Percentiles rank a stretch among this genome's conserved stretches.
Evolutionary conservation across 148 eudicot species (phyloP).

Genomic region (Persicaria tinctoria): DNA sequence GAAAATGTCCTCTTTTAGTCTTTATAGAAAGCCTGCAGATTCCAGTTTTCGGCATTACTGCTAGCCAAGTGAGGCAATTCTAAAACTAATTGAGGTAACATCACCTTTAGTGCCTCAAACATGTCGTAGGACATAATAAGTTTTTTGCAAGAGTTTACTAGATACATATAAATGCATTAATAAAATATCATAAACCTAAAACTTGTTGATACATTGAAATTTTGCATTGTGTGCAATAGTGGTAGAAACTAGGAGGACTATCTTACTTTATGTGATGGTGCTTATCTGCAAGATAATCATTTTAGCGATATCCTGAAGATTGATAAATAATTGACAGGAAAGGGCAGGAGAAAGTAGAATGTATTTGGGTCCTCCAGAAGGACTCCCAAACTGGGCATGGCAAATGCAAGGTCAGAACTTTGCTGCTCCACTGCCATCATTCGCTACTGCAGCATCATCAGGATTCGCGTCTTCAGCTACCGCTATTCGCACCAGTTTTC

Average conservation of each 20-base stretch:
- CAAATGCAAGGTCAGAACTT: conserved; percentile 25
- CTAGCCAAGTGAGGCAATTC: background rate
- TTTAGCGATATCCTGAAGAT: background rate
- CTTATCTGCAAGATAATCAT: background rate
- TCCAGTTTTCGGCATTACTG: background rate
- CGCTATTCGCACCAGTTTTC: conserved; percentile 18
- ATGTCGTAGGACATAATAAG: background rate
- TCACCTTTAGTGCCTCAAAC: background rate
- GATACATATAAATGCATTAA: background rate
- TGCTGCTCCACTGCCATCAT: conserved; percentile 30
- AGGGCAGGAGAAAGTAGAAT: conserved; percentile 15
- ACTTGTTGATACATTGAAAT: conserved; percentile 1
- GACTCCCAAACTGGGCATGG: conserved; percentile 29
- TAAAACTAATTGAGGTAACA: background rate
- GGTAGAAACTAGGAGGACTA: background rate
- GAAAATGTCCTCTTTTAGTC: background rate
- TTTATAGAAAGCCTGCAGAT: background rate
- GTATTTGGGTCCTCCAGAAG: conserved; percentile 17
- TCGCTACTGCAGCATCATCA: conserved; percentile 86
- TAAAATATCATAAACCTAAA: background rate
- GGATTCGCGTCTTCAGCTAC: conserved; percentile 51
- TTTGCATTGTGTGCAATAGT: background rate
- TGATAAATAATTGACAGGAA: conserved; percentile 18
- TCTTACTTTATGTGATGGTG: background rate
- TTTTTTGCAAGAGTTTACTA: background rate